Base-by-base conservation (phyloP, 225 moss, liverwort and hornwort genomes). In the Thuidium tamariscinum region DNA sequence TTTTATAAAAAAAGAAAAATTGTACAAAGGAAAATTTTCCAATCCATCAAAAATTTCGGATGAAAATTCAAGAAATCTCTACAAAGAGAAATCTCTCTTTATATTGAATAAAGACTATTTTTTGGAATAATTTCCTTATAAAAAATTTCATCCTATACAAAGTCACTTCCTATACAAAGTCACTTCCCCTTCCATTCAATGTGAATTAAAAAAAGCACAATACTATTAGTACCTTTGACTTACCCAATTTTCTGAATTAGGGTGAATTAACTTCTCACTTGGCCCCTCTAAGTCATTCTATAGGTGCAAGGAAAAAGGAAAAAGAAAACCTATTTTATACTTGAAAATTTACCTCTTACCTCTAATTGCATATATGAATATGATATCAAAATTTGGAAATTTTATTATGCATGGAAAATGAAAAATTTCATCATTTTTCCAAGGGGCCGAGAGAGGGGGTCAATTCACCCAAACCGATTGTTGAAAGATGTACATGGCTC, bases 41-140 rank as follows among this genome's bases (percentile, higher is more conserved):
- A 12, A 37, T 37, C 39, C 39, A 68, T 68, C 23, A 4, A 39
- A 68, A 39, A 1, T 39, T 41, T 39, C 7, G 7, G 2, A 25
- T 25, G 8, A 41, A 68, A 39, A 68, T 39, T 68, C 13, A 37
- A 68, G 2, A 23, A 68, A 13, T 39, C 8, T 41, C 7, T 7
- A 0, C 0, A 0, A 2, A 1, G 0, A 4, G n/a, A n/a, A n/a
- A n/a, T n/a, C n/a, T n/a, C n/a, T 68, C 22, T 67, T 67, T 13
- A 37, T 7, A 2, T 21, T 0, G 1, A 1, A 39, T 13, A 14
- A 13, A 13, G 13, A 39, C 2, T 68, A 23, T 23, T 36, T 7
- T 0, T 25, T 1, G 0, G 0, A 13, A 68, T 39, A 14, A 39
- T 68, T 68, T 1, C 4, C 3, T 66, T 2, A 21, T 0, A 22